Evolutionary conservation across 2,329 filamentous ascomycete species (phyloP).

Genomic region (Cryphonectria japonica): DNA sequence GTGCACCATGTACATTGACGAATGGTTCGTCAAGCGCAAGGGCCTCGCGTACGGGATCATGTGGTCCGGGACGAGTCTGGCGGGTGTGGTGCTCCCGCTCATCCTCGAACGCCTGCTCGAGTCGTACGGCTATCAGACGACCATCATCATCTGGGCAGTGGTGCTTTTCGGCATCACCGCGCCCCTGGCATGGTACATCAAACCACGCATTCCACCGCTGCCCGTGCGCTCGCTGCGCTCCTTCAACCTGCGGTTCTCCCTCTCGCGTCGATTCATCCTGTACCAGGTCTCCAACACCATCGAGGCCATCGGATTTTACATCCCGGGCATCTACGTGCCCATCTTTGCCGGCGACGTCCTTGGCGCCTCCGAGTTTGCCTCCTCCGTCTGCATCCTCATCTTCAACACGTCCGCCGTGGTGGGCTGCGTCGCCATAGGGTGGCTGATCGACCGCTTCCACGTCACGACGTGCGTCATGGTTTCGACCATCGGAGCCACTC

Average conservation of each 20-base stretch:
- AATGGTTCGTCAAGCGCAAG: constrained; percentile 64
- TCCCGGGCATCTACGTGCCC: constrained; percentile 65
- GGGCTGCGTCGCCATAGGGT: constrained; percentile 62
- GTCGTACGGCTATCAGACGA: constrained; percentile 55
- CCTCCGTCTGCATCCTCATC: constrained; percentile 60
- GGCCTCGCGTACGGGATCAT: constrained; percentile 67
- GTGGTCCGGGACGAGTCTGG: constrained; percentile 59
- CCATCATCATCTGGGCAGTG: constrained; percentile 57
- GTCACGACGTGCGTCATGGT: constrained; percentile 60
- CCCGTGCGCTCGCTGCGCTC: constrained; percentile 43
- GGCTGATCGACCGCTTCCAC: constrained; percentile 57
- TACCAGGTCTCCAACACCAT: constrained; percentile 61
- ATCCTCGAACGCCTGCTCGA: constrained; percentile 56
- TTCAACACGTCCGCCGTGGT: constrained; percentile 64
- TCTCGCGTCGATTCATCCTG: constrained; percentile 57
- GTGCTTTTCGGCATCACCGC: constrained; percentile 54
- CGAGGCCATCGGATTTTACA: constrained; percentile 64
- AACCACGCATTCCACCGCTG: constrained; percentile 55
- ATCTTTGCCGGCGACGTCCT: constrained; percentile 57
- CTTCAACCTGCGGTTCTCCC: constrained; percentile 54
- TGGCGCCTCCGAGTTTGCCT: constrained; percentile 50
- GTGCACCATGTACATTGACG: constrained; percentile 61
- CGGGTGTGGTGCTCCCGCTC: constrained; percentile 56
- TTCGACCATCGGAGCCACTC: constrained; percentile 58
- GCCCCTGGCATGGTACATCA: constrained; percentile 62